Base-by-base conservation (phyloP, 1,284 basidiomycete species). In the Malassezia obtusa region DNA sequence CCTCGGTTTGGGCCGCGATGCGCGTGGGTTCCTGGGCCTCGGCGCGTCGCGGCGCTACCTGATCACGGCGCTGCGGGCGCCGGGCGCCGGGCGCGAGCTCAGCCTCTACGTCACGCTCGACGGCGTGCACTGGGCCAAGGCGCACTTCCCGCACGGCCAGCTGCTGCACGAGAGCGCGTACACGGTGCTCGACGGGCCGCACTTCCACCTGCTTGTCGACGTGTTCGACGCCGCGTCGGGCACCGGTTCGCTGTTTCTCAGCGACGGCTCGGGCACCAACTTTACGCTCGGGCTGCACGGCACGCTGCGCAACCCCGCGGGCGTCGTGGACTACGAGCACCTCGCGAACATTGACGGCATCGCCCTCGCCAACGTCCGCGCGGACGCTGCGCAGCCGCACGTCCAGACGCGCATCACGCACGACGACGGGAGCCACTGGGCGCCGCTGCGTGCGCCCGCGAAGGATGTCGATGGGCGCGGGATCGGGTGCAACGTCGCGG, bases 311-410 rank as follows among this genome's bases (percentile, higher is more conserved):
- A 94, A 94, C 70, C 77, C 81, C 41, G 76, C 79, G 59, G 92
- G 91, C 9, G 90, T 84, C 55, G 91, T 98, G 36, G 92, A 96
- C 74, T 96, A 85, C 65, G 92, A 98, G 77, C 83, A 83, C 55
- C 76, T 96, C 25, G 85, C 87, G 62, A 89, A 89, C 1, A 79
- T 96, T n/a, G 89, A 92, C 60, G 92, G 92, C 11, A 83, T 95
- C 4, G 89, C 89, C 0, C 78, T 98, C 24, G 87, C 89, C 9
- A 96, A 98, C 64, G 81, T 85, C 1, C 80, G 85, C 60, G 85
- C 86, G 3, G 87, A 60, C 15, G 91, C 91, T 76, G 79, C 82
- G 65, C 69, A 94, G 35, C 82, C 80, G 68, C 85, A 83, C 6
- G 67, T 82, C 44, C 25, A 50, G 22, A 44, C 53, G 22, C 37